Conservation (phyloP, 2,329 filamentous ascomycete species). For the Claviceps purpurea region DNA sequence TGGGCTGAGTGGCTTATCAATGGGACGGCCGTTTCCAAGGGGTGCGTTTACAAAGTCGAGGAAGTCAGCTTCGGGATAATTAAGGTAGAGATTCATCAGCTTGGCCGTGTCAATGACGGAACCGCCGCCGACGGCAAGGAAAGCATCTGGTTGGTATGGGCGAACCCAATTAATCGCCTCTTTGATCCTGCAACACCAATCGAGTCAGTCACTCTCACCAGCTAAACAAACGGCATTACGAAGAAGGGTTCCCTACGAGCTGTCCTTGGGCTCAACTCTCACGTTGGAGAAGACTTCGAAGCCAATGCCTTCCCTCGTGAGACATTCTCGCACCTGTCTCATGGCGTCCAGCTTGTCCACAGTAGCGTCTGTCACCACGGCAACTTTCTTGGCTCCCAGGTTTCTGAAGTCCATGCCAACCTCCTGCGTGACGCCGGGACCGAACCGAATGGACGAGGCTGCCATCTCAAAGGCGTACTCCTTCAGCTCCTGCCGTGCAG, state of each 20-base stretch:
- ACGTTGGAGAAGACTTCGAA: conserved; percentile 74
- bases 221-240: conserved; percentile 12
- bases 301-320: conserved; percentile 64
- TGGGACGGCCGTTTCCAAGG: conserved; percentile 70
- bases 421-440: conserved; percentile 83
- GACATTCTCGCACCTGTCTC: conserved; percentile 71
- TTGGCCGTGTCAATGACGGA: conserved; percentile 98
- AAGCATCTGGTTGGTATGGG: conserved; percentile 70
- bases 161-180: conserved; percentile 83
- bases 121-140: conserved; percentile 77
- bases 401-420: conserved; percentile 98
- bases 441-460: conserved; percentile 85
- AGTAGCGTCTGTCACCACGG: conserved; percentile 79
- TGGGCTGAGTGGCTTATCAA: conserved; percentile 56
- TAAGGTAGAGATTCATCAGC: conserved; percentile 92
- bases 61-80: conserved; percentile 84
- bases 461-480: conserved; percentile 99
- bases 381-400: conserved; percentile 72
- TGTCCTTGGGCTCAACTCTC: conserved; percentile 86
- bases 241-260: conserved; percentile 44
- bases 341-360: conserved; percentile 77
- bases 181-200: conserved; percentile 46
- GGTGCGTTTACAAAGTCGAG: conserved; percentile 97
- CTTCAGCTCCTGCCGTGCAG: conserved; percentile 46
- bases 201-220: conserved; percentile 9